phyloP scores from a whole-genome alignment of 208 protist genomes.

The Novymonas esmeraldas region DNA sequence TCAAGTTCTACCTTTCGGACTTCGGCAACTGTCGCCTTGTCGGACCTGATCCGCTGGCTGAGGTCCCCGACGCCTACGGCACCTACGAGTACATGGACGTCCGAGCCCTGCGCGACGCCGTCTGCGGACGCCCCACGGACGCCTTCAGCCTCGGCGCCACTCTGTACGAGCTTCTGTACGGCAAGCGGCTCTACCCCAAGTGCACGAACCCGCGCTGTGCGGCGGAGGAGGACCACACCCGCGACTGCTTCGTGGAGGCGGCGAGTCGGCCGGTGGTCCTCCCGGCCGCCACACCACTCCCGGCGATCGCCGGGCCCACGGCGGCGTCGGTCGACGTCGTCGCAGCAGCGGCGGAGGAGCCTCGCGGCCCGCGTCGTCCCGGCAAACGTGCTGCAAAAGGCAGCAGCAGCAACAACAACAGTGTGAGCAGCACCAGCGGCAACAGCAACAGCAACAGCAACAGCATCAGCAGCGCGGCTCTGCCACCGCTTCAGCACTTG shows the following conservation, averaged over 20 bases:
- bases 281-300: slow-evolving; percentile 13
- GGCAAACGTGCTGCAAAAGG: slow-evolving; percentile 1
- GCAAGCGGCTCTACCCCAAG: slow-evolving; percentile 68
- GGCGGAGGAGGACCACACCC: slow-evolving; percentile 68
- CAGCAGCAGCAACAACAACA: neutral
- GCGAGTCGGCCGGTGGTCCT: slow-evolving; percentile 51
- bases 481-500: slow-evolving; percentile 49
- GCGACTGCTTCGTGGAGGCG: slow-evolving; percentile 69
- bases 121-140: slow-evolving; percentile 77
- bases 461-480: neutral
- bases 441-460: neutral
- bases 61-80: slow-evolving; percentile 63
- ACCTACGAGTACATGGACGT: slow-evolving; percentile 92
- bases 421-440: neutral
- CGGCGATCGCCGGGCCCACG: neutral
- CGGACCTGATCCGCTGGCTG: slow-evolving; percentile 39
- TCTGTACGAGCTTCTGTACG: slow-evolving; percentile 78
- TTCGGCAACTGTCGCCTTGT: slow-evolving; percentile 89
- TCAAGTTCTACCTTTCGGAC: slow-evolving; percentile 89
- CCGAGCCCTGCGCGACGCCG: slow-evolving; percentile 60
- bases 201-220: slow-evolving; percentile 47
- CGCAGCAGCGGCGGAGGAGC: neutral
- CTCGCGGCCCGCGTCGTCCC: neutral
- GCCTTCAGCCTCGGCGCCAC: slow-evolving; percentile 79
- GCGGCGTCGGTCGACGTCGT: neutral